Base-by-base conservation (phyloP, 1,284 basidiomycete genomes). In the Cerrena zonata region DNA sequence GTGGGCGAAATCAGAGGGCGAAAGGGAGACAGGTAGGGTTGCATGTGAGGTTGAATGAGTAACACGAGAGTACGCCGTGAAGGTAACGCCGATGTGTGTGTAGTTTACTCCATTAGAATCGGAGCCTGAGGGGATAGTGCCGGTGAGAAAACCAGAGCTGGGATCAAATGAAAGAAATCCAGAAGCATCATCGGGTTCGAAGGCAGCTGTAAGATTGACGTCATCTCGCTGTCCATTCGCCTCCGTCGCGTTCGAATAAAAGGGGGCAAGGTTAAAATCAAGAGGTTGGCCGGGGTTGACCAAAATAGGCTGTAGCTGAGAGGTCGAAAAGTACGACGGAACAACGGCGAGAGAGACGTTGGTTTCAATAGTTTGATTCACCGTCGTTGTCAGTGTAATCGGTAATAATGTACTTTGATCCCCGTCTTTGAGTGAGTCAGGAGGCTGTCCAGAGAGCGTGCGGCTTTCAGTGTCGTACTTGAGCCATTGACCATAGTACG, bases 41-140 rank as follows among this genome's bases (percentile, higher is more conserved):
- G 82, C 70, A 58, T 84, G 82, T 11, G 87, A 91, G 0, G 79
- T 84, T 5, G 87, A 86, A 59, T 84, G 84, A 2, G 84, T 88
- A 23, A 74, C 53, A 43, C 65, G 69, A 38, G 83, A 84, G 63
- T 81, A 84, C 2, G 82, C 80, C 4, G 82, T 80, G 58, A 89
- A 84, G 4, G 76, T 77, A 47, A 83, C 69, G 2, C 67, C 64
- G 40, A 83, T 70, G 48, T 73, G 72, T 5, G 53, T 54, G 18
- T 67, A 59, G 26, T 66, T 48, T 48, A 63, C 43, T 34, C 30
- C 30, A 34, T 34, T 34, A 7, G 15, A 7, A 34, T 15, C 15
- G 7, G 30, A 7, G 43, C 76, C 65, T 22, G 57, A 45, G 21
- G 85, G 84, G 27, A 86, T 63, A n/a, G 58, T 71, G 18, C 86